phyloP scores from a whole-genome alignment of 179 eudicot species.

The Drosera spatulata region DNA sequence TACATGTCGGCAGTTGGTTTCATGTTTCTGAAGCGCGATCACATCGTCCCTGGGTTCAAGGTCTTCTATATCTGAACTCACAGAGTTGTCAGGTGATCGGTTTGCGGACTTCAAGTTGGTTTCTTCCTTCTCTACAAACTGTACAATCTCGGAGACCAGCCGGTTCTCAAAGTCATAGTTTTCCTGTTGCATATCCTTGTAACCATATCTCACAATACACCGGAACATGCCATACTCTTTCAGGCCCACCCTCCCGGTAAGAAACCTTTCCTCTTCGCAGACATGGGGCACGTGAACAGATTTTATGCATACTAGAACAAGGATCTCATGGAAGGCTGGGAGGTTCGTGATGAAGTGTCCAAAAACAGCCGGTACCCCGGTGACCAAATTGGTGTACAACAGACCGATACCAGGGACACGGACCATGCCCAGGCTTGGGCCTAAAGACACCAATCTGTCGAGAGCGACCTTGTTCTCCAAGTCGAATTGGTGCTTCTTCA shows the following conservation, averaged over 20 bases:
- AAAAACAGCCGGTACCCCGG: conserved; percentile 55
- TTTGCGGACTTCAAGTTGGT: background rate
- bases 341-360: conserved; percentile 63
- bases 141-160: conserved; percentile 20
- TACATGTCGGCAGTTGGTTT: conserved; percentile 4
- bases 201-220: conserved; percentile 50
- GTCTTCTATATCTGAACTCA: conserved; percentile 6
- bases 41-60: conserved; percentile 4
- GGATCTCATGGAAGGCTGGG: conserved; percentile 57
- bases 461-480: conserved; percentile 57
- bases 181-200: conserved; percentile 49
- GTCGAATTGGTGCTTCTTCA: conserved; percentile 49
- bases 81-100: background rate
- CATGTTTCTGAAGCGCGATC: conserved; percentile 10
- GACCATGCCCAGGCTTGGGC: conserved; percentile 68
- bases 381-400: conserved; percentile 40
- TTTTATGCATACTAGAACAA: conserved; percentile 47
- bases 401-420: conserved; percentile 66
- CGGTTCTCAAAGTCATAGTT: conserved; percentile 43
- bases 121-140: conserved; percentile 29
- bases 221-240: conserved; percentile 44
- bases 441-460: conserved; percentile 33
- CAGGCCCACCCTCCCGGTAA: conserved; percentile 37
- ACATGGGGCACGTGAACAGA: conserved; percentile 42
- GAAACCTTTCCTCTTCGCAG: conserved; percentile 30